phyloP scores from a whole-genome alignment of 106 monocot genomes.

The Phalaenopsis equestris region DNA sequence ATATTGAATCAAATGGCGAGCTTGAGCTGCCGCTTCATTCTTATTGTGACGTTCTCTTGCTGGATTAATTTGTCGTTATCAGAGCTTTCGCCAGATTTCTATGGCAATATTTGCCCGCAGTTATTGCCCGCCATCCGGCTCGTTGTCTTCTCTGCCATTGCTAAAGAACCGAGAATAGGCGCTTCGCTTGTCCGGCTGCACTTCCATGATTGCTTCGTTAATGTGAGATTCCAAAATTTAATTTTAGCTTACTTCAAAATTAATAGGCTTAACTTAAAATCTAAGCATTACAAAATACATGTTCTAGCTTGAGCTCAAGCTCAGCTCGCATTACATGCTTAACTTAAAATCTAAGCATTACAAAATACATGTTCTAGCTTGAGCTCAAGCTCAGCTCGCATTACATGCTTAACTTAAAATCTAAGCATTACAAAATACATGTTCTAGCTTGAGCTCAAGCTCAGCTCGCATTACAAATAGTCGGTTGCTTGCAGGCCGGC shows the following conservation, averaged over 20 bases:
- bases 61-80: neutral
- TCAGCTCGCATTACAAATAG: too few species aligned
- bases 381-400: too few species aligned
- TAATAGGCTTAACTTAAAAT: too few species aligned
- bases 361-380: too few species aligned
- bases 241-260: neutral
- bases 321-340: too few species aligned
- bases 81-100: conserved; percentile 17
- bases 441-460: too few species aligned
- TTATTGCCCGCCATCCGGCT: conserved; percentile 24
- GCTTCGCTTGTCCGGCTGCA: conserved; percentile 44
- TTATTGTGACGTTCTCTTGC: neutral
- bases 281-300: too few species aligned
- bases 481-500: too few species aligned
- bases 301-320: too few species aligned
- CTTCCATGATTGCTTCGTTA: conserved; percentile 56
- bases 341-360: too few species aligned
- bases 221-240: conserved; percentile 11
- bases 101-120: conserved; percentile 25
- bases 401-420: too few species aligned
- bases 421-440: too few species aligned
- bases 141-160: conserved; percentile 23
- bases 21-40: neutral
- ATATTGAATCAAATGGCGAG: neutral
- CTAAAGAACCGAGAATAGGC: conserved; percentile 28